phyloP scores from a whole-genome alignment of 129 eudicot species.

The Ambrosia artemisiifolia region DNA sequence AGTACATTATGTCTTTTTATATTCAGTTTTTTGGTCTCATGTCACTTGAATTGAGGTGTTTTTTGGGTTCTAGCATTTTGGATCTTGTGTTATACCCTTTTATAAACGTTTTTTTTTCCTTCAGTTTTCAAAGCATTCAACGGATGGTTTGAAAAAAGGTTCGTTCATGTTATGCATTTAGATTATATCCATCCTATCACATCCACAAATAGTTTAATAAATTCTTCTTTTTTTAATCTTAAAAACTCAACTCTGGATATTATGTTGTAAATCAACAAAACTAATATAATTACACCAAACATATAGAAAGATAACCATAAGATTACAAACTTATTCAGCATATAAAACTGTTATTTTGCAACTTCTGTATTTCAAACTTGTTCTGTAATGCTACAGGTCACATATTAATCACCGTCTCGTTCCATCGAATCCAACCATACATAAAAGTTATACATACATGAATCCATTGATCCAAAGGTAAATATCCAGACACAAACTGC shows the following conservation, averaged over 20 bases:
- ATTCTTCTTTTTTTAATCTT: neutral
- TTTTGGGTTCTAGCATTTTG: constrained; percentile 30
- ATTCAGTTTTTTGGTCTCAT: constrained; percentile 7
- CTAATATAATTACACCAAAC: neutral
- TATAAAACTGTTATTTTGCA: too few relatives aligned
- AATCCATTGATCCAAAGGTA: neutral
- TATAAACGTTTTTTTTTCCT: neutral
- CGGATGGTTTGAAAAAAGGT: neutral
- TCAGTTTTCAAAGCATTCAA: neutral
- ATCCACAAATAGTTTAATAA: neutral
- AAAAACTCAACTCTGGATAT: neutral
- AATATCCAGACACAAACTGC: constrained; percentile 1
- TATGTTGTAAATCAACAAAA: neutral
- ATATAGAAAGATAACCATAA: neutral
- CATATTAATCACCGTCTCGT: neutral
- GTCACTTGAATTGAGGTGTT: constrained; percentile 23
- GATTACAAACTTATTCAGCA: too few relatives aligned
- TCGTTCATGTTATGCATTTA: neutral
- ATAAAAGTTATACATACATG: neutral
- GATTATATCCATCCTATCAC: neutral
- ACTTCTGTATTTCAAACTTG: too few relatives aligned
- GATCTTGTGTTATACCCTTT: constrained; percentile 24
- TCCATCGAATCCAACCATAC: constrained; percentile 4
- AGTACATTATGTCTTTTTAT: constrained; percentile 19
- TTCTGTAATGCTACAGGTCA: neutral